Conservation (phyloP, 805 yeast genomes). For the Yueomyces sinensis region DNA sequence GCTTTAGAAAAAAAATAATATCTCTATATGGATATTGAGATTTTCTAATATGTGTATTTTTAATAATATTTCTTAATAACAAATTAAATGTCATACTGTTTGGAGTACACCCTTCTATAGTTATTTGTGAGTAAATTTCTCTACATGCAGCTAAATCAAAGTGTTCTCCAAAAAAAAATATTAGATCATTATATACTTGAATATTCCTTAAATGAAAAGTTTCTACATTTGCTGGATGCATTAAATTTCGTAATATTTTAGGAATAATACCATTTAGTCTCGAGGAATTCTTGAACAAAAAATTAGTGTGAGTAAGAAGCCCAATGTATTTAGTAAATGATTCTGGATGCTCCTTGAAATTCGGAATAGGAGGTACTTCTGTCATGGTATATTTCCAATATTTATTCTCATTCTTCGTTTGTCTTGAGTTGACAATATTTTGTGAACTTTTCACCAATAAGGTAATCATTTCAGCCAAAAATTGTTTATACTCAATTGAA, state of each 20-base stretch:
- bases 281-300: constrained; percentile 25
- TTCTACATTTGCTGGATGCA: constrained; percentile 26
- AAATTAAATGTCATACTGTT: constrained; percentile 29
- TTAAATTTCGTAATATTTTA: constrained; percentile 26
- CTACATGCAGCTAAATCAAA: constrained; percentile 30
- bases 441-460: not conserved
- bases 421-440: not conserved
- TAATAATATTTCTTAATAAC: constrained; percentile 21
- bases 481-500: no score
- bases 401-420: not conserved
- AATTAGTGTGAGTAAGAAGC: constrained; percentile 26
- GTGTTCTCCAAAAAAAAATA: constrained; percentile 27
- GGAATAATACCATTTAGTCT: constrained; percentile 27
- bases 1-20: constrained; percentile 17
- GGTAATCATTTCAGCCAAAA: not conserved
- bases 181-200: constrained; percentile 25
- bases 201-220: constrained; percentile 22
- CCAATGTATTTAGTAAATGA: constrained; percentile 24
- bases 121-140: constrained; percentile 30
- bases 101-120: constrained; percentile 20
- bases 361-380: constrained; percentile 27
- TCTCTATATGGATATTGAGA: constrained; percentile 16
- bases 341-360: constrained; percentile 16
- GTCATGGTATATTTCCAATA: constrained; percentile 4
- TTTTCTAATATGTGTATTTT: constrained; percentile 18